phyloP scores from a whole-genome alignment of 2,329 filamentous ascomycete species.

The Moelleriella libera region DNA sequence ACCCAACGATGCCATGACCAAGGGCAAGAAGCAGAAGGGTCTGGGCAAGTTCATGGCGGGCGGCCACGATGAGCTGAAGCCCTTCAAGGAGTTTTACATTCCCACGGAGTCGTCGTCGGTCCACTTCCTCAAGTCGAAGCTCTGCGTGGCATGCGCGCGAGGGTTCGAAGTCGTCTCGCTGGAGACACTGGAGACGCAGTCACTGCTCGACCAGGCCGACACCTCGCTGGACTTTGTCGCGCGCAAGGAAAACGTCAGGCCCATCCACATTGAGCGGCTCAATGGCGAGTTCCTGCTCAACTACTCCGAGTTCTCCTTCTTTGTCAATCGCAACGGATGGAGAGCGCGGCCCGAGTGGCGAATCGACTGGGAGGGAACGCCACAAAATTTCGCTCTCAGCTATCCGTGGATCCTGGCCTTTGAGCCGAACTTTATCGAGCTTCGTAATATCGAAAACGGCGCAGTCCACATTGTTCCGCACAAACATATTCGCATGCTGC shows the following conservation, averaged over 20 bases:
- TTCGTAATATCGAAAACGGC: slow-evolving; percentile 86
- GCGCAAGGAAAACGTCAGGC: slow-evolving; percentile 81
- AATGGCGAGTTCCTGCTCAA: slow-evolving; percentile 96
- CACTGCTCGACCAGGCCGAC: slow-evolving; percentile 89
- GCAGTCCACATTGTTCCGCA: slow-evolving; percentile 92
- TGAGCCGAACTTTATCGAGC: slow-evolving; percentile 93
- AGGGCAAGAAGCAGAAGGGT: slow-evolving; percentile 90
- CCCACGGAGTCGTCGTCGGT: slow-evolving; percentile 96
- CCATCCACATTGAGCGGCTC: slow-evolving; percentile 93
- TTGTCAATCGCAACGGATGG: slow-evolving; percentile 98
- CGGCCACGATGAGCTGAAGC: slow-evolving; percentile 87
- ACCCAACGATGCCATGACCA: slow-evolving; percentile 85
- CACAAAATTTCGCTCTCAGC: slow-evolving; percentile 82
- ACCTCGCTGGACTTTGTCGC: slow-evolving; percentile 96
- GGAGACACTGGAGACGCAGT: slow-evolving; percentile 96
- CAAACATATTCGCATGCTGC: slow-evolving; percentile 93
- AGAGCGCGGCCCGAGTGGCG: slow-evolving; percentile 90
- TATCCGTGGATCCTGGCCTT: slow-evolving; percentile 97
- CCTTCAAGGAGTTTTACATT: slow-evolving; percentile 98
- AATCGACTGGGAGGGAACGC: slow-evolving; percentile 93
- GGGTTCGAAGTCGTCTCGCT: slow-evolving; percentile 96
- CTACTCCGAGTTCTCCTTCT: slow-evolving; percentile 98
- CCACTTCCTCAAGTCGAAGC: slow-evolving; percentile 90
- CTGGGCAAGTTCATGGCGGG: slow-evolving; percentile 90
- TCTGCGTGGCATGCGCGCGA: slow-evolving; percentile 89